Conservation (phyloP, 306 rosid species). For the Cucurbita argyrosperma region DNA sequence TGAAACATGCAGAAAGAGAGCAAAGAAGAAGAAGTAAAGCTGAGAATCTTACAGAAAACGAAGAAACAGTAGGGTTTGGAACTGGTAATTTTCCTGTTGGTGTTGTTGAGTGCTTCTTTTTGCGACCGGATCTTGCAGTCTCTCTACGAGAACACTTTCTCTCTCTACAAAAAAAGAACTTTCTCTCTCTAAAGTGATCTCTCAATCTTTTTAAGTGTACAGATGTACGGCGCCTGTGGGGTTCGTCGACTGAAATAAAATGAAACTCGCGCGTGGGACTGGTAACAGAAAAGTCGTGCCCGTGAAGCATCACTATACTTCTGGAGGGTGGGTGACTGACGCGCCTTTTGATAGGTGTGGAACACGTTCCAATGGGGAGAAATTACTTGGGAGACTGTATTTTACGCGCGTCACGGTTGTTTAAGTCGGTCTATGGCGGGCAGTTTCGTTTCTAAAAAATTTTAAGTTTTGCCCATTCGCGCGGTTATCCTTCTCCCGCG, state of each 20-base stretch:
- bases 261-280: constrained; percentile 36
- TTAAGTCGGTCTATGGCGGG: constrained; percentile 19
- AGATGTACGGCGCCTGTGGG: constrained; percentile 54
- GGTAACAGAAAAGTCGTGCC: constrained; percentile 35
- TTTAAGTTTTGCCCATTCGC: constrained; percentile 17
- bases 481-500: constrained; percentile 13
- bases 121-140: constrained; percentile 42
- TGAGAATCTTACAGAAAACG: constrained; percentile 12
- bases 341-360: accelerated
- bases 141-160: neutral
- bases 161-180: neutral
- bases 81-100: constrained; percentile 10
- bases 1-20: neutral
- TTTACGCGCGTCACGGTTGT: neutral
- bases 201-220: constrained; percentile 30
- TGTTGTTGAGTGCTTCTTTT: neutral
- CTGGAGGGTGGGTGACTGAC: constrained; percentile 20
- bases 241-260: constrained; percentile 22
- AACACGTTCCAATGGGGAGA: constrained; percentile 1
- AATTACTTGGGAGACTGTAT: neutral
- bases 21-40: neutral
- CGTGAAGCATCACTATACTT: constrained; percentile 28
- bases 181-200: constrained; percentile 39
- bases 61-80: constrained; percentile 29
- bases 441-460: constrained; percentile 13